A percentile compares a stretch with the other conserved stretches of the same genome.
Evolutionary conservation across 768 basidiomycete species (phyloP).

Genomic region (Russula sp.): DNA sequence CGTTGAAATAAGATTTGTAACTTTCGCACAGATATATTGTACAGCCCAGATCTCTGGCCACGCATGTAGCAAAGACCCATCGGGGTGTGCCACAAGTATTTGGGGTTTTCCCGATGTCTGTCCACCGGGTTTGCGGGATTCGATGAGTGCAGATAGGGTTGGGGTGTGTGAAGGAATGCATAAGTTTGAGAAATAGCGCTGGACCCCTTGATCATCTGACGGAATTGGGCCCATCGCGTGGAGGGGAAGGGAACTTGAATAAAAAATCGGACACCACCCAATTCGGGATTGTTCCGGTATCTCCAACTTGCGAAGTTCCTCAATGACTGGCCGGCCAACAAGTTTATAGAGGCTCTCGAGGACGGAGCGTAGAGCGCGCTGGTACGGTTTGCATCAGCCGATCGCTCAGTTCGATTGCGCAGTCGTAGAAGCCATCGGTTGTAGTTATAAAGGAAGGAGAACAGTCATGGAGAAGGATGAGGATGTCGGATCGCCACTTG

Average conservation of each 20-base stretch:
- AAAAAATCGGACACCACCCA: slow-evolving; percentile 22
- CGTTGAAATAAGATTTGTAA: neutral
- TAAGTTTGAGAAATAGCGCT: slow-evolving; percentile 6
- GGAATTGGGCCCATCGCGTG: slow-evolving; percentile 10
- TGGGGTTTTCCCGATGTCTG: neutral
- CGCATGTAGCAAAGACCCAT: neutral
- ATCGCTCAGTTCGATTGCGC: neutral
- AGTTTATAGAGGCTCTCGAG: slow-evolving; percentile 1
- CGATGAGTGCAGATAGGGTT: slow-evolving; percentile 8
- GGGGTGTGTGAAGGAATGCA: slow-evolving; percentile 20
- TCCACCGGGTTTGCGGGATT: neutral
- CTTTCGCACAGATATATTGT: neutral
- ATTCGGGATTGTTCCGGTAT: slow-evolving; percentile 12
- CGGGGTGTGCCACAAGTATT: neutral
- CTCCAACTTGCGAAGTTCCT: neutral
- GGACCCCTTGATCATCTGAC: neutral
- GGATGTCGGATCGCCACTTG: neutral
- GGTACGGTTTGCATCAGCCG: neutral
- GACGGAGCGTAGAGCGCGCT: neutral
- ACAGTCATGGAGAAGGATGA: slow-evolving; percentile 33
- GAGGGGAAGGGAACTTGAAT: slow-evolving; percentile 10
- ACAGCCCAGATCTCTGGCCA: neutral
- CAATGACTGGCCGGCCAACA: slow-evolving; percentile 9
- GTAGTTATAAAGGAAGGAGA: slow-evolving; percentile 41
- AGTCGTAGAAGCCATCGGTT: neutral